Evolutionary conservation across 257 asterid species (phyloP).

Genomic region (Parsonsia alboflavescens): DNA sequence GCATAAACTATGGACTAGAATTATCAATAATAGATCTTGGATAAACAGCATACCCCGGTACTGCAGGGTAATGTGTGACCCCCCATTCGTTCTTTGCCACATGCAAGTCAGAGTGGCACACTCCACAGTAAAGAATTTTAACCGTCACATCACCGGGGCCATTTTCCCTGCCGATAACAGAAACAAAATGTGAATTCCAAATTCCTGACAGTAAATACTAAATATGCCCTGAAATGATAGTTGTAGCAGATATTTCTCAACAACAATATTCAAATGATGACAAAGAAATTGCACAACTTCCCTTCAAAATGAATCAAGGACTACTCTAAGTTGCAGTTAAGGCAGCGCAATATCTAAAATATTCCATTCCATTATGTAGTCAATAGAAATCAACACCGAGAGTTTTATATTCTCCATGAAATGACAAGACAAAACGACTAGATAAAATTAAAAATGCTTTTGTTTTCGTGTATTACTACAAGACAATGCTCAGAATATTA

Average conservation of each 20-base stretch:
- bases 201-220: not conserved
- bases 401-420: not conserved
- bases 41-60: constrained; percentile 24
- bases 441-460: not conserved
- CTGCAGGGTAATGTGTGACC: constrained; percentile 25
- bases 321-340: not conserved
- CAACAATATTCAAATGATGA: not conserved
- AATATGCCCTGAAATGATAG: not conserved
- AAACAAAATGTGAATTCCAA: not conserved
- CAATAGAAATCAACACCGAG: not conserved
- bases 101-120: constrained; percentile 35
- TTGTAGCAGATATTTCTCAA: not conserved
- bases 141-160: constrained; percentile 27
- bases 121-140: constrained; percentile 31
- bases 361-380: not conserved
- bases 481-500: not conserved
- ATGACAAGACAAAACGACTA: not conserved
- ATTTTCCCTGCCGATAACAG: constrained; percentile 18
- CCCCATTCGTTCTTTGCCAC: constrained; percentile 30
- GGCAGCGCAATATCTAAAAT: not conserved
- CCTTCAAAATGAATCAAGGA: not conserved
- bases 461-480: not conserved
- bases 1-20: not conserved
- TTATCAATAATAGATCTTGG: not conserved
- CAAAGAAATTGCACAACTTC: not conserved